Evolutionary conservation across 208 protist genomes (phyloP).

Genomic region (Leptomonas seymouri): DNA sequence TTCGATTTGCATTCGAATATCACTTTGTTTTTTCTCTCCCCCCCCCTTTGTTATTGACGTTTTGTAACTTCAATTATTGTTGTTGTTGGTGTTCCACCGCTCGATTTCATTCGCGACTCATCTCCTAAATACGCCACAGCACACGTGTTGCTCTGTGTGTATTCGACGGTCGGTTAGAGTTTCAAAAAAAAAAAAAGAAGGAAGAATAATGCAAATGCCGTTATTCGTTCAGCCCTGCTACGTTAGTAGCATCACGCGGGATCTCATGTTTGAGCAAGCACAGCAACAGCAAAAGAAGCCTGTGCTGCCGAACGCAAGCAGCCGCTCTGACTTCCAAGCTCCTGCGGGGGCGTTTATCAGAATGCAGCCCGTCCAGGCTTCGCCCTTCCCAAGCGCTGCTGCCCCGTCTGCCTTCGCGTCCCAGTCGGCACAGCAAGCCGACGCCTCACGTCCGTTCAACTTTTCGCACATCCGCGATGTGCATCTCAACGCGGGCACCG

Average conservation of each 20-base stretch:
- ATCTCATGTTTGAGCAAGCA: neutral
- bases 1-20: neutral
- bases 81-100: slow-evolving; percentile 13
- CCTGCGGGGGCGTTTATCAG: neutral
- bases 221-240: slow-evolving; percentile 2
- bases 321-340: neutral
- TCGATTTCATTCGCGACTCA: no score
- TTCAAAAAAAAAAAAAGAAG: no score
- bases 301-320: neutral
- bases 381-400: neutral
- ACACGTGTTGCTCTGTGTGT: neutral
- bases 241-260: neutral
- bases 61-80: neutral
- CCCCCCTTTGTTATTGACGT: neutral
- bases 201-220: no score
- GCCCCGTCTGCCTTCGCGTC: neutral
- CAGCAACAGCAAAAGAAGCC: neutral
- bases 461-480: neutral
- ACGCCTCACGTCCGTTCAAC: neutral
- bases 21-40: neutral
- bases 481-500: neutral
- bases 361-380: neutral
- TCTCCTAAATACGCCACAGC: no score
- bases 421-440: neutral
- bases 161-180: neutral